phyloP scores from a whole-genome alignment of 805 yeast species.

The Sugiyamaella marilandica region DNA sequence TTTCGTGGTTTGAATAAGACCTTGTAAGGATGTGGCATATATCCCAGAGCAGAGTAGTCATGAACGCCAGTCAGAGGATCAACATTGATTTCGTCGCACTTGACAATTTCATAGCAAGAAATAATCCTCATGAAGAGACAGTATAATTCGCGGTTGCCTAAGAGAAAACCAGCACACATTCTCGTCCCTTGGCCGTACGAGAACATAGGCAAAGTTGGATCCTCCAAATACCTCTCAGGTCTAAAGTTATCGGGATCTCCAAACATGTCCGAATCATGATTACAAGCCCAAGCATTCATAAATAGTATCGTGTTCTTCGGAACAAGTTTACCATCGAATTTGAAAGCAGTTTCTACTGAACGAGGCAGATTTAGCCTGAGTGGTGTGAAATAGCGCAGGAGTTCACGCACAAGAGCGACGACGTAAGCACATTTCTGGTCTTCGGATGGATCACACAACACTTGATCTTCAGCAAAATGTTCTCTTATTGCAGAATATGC shows the following conservation, averaged over 20 bases:
- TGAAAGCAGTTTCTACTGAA: constrained; percentile 48
- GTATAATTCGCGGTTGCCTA: constrained; percentile 61
- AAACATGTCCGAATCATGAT: constrained; percentile 47
- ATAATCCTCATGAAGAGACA: constrained; percentile 48
- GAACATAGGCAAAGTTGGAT: constrained; percentile 9
- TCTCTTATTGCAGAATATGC: constrained; percentile 43
- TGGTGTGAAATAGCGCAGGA: constrained; percentile 58
- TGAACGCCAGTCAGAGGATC: constrained; percentile 23
- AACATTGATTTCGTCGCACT: constrained; percentile 16
- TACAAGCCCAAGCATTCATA: constrained; percentile 68
- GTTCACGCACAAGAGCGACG: constrained; percentile 57
- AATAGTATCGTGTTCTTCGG: constrained; percentile 53
- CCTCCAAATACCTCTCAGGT: constrained; percentile 12
- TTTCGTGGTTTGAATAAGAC: constrained; percentile 23
- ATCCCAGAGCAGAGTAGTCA: constrained; percentile 24
- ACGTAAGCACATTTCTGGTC: constrained; percentile 39
- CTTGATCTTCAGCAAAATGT: constrained; percentile 26
- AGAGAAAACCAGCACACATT: constrained; percentile 60
- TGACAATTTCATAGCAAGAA: constrained; percentile 43
- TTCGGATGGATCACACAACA: constrained; percentile 26
- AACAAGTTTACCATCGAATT: constrained; percentile 38
- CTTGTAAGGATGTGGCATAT: constrained; percentile 22
- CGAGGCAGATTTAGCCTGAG: constrained; percentile 67
- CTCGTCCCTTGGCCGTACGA: constrained; percentile 58
- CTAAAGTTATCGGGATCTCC: constrained; percentile 23